Conservation (phyloP, 2,329 filamentous ascomycete species). For the Sarocladium kiliense region DNA sequence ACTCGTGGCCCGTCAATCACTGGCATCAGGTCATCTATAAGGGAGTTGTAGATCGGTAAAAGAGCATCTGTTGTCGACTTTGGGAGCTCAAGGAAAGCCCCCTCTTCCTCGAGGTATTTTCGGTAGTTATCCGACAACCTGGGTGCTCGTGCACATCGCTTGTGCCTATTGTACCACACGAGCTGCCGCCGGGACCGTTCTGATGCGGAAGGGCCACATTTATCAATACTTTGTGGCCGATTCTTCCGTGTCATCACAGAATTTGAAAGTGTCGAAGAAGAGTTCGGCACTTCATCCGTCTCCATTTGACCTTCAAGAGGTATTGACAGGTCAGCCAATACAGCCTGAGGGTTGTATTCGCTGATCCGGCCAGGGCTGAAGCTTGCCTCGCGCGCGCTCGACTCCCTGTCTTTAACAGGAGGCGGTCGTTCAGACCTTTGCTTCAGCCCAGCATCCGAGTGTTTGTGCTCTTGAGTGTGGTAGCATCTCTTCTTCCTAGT, state of each 20-base stretch:
- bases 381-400: constrained; percentile 10
- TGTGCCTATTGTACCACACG: constrained; percentile 15
- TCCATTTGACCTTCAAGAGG: background rate
- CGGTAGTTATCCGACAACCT: constrained; percentile 11
- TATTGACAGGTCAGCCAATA: constrained; percentile 13
- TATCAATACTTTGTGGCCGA: background rate
- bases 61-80: constrained; percentile 13
- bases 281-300: background rate
- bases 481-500: constrained; percentile 16
- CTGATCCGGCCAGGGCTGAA: constrained; percentile 12
- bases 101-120: constrained; percentile 14
- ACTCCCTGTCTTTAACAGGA: background rate
- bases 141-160: background rate
- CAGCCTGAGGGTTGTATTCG: constrained; percentile 16
- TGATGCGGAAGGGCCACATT: background rate
- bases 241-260: background rate
- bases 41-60: constrained; percentile 13
- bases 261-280: background rate
- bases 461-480: constrained; percentile 5
- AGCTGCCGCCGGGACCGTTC: constrained; percentile 6
- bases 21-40: constrained; percentile 15
- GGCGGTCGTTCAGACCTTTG: background rate
- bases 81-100: constrained; percentile 13
- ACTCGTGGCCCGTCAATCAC: constrained; percentile 13
- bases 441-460: background rate